Percentiles rank a stretch among this genome's conserved stretches.
Conservation (phyloP, 2,329 filamentous ascomycete species). For the Lomentospora prolificans region DNA sequence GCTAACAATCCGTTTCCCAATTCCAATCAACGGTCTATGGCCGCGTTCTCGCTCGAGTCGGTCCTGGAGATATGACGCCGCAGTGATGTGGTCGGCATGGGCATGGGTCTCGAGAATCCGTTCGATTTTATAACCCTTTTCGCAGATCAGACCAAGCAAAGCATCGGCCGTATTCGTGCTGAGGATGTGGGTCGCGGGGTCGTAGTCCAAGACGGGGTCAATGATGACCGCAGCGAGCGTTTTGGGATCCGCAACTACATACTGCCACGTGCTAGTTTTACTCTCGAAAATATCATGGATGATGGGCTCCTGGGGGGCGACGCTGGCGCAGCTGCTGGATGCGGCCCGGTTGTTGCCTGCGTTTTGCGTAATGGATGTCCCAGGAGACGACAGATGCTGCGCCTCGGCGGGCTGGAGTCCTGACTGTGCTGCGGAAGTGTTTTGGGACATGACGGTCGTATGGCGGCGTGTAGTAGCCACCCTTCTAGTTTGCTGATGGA, state of each 20-base stretch:
- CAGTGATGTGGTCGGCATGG: conserved; percentile 51
- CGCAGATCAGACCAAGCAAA: conserved; percentile 32
- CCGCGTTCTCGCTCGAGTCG: conserved; percentile 26
- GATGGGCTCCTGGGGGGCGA: conserved; percentile 20
- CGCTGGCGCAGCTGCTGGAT: neutral
- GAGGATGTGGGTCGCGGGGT: conserved; percentile 28
- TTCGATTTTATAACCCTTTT: conserved; percentile 36
- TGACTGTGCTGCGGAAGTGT: too few relatives aligned
- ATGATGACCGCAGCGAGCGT: conserved; percentile 45
- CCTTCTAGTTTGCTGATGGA: too few relatives aligned
- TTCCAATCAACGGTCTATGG: conserved; percentile 35
- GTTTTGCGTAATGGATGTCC: too few relatives aligned
- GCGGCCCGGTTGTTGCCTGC: too few relatives aligned
- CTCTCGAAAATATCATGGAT: conserved; percentile 29
- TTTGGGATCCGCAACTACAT: conserved; percentile 44
- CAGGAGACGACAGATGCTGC: too few relatives aligned
- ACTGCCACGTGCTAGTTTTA: conserved; percentile 47
- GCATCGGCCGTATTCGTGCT: conserved; percentile 41
- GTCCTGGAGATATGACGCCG: conserved; percentile 46
- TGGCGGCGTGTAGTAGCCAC: too few relatives aligned
- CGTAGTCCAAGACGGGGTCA: conserved; percentile 51
- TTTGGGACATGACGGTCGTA: too few relatives aligned
- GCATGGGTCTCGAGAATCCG: conserved; percentile 53
- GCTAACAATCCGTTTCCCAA: conserved; percentile 40
- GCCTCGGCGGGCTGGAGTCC: too few relatives aligned